Evolutionary conservation across 345 rosid genomes (phyloP).

Genomic region (Aethionema arabicum): DNA sequence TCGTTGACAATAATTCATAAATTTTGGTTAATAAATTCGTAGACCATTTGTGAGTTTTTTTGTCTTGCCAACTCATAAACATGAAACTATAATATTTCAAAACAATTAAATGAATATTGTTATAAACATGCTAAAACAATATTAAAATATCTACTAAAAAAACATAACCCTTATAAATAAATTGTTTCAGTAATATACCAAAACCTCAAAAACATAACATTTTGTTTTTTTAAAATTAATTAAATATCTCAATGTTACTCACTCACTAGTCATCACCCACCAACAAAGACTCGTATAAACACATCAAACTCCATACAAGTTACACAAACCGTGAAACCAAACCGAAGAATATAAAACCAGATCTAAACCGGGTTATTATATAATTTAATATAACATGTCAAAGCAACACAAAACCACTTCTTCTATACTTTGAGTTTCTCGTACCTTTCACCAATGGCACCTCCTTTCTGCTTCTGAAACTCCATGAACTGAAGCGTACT

Average conservation of each 20-base stretch:
- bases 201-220: too few relatives aligned
- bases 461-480: conserved; percentile 97
- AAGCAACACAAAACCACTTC: conserved; percentile 5
- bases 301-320: conserved; percentile 22
- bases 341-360: conserved; percentile 17
- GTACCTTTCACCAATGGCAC: conserved; percentile 73
- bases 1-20: too few relatives aligned
- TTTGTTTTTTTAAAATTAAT: too few relatives aligned
- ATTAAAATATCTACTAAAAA: too few relatives aligned
- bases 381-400: neutral
- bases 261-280: neutral
- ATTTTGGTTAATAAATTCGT: too few relatives aligned
- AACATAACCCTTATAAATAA: too few relatives aligned
- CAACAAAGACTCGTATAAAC: conserved; percentile 25
- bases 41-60: too few relatives aligned
- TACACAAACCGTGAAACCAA: conserved; percentile 26
- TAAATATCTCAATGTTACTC: conserved; percentile 21
- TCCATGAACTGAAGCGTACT: conserved; percentile 73
- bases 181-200: too few relatives aligned
- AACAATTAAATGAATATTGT: too few relatives aligned
- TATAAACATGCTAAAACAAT: too few relatives aligned
- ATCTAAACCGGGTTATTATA: conserved; percentile 22
- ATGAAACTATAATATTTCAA: too few relatives aligned
- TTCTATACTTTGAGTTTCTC: conserved; percentile 67
- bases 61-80: too few relatives aligned